Conservation (phyloP, 257 asterid genomes). For the Solanum sejunctum region DNA sequence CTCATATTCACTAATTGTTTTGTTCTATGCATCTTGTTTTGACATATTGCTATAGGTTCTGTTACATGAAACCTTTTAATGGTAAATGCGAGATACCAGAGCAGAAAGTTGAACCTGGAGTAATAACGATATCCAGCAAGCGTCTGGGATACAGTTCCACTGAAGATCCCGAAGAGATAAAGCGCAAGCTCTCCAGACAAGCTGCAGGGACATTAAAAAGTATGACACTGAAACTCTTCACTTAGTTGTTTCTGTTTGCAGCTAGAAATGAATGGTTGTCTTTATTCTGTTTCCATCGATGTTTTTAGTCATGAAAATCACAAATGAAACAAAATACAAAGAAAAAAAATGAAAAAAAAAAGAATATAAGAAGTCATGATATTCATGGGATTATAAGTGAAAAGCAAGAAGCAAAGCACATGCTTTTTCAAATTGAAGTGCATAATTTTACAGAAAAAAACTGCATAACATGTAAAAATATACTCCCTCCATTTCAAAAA, state of each 20-base stretch:
- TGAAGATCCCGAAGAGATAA: constrained; percentile 5
- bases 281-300: neutral
- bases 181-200: neutral
- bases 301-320: neutral
- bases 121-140: constrained; percentile 39
- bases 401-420: neutral
- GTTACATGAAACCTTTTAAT: constrained; percentile 57
- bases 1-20: neutral
- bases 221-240: neutral
- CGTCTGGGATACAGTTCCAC: constrained; percentile 12
- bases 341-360: neutral
- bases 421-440: neutral
- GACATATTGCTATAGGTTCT: constrained; percentile 41
- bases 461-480: neutral
- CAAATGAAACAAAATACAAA: neutral
- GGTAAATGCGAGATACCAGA: constrained; percentile 53
- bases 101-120: constrained; percentile 40
- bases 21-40: neutral
- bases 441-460: neutral
- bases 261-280: neutral
- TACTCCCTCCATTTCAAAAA: too few relatives aligned
- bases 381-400: neutral
- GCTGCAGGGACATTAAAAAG: neutral
- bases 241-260: neutral
- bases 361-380: too few relatives aligned